Evolutionary conservation across 495 filamentous ascomycete species (phyloP).

Genomic region (Penicillium cataractarum): DNA sequence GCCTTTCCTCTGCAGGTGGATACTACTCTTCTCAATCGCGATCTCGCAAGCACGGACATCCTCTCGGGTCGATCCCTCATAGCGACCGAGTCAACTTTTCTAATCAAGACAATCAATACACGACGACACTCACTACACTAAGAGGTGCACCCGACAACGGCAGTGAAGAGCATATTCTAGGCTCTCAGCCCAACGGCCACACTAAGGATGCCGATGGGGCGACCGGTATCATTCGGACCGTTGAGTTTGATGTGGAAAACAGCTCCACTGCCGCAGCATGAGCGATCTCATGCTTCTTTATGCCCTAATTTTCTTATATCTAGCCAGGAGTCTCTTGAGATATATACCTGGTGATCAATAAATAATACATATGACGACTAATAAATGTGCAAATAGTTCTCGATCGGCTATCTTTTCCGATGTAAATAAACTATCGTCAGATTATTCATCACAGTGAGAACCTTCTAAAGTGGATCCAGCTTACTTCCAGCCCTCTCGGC

Average conservation of each 20-base stretch:
- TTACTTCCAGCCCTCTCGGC: neutral
- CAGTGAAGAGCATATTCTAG: constrained; percentile 36
- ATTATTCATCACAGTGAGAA: neutral
- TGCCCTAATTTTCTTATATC: neutral
- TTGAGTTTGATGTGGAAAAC: constrained; percentile 39
- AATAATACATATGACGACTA: neutral
- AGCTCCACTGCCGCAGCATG: neutral
- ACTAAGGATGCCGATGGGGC: constrained; percentile 16
- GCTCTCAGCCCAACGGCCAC: neutral
- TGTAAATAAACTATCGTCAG: neutral
- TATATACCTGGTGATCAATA: neutral
- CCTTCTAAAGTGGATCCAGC: neutral
- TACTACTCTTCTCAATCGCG: constrained; percentile 12
- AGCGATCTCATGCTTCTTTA: neutral
- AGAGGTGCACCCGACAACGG: constrained; percentile 23
- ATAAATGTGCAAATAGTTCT: neutral
- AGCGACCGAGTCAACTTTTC: constrained; percentile 28
- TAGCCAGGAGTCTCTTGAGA: neutral
- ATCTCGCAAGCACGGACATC: constrained; percentile 31
- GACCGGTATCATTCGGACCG: constrained; percentile 34
- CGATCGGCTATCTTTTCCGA: neutral
- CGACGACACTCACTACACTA: constrained; percentile 24
- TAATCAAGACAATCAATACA: constrained; percentile 18
- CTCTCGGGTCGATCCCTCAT: constrained; percentile 30
- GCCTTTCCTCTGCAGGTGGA: constrained; percentile 27